Evolutionary conservation across 1,139 yeast species (phyloP).

Genomic region (Diutina pseudorugosa): DNA sequence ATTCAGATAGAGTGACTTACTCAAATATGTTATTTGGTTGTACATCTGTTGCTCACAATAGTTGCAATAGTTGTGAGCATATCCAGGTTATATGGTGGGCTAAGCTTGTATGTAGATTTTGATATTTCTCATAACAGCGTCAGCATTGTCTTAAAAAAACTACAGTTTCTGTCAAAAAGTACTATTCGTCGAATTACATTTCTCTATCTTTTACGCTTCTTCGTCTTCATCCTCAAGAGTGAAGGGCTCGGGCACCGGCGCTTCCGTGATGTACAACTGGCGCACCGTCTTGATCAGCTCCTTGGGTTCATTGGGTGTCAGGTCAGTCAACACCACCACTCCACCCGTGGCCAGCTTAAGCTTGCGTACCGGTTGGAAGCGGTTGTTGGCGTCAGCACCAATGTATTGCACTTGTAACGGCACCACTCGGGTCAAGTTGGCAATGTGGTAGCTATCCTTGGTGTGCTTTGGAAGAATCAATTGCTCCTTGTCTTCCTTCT

Average conservation of each 20-base stretch:
- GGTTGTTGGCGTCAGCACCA: conserved; percentile 58
- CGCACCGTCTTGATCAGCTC: conserved; percentile 76
- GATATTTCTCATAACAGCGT: too few species aligned
- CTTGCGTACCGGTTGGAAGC: conserved; percentile 77
- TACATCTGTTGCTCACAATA: too few species aligned
- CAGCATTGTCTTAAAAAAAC: too few species aligned
- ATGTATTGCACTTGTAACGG: conserved; percentile 27
- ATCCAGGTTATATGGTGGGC: too few species aligned
- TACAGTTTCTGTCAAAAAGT: too few species aligned
- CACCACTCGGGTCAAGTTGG: conserved; percentile 76
- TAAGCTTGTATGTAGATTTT: too few species aligned
- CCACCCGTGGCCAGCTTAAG: conserved; percentile 64
- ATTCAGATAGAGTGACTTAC: too few species aligned
- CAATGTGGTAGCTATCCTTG: conserved; percentile 54
- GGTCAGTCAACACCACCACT: conserved; percentile 67
- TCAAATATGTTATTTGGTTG: too few species aligned
- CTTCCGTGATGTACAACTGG: conserved; percentile 70
- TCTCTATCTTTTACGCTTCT: not conserved
- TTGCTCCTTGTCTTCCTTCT: conserved; percentile 11
- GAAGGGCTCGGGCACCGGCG: conserved; percentile 88
- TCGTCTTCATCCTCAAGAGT: conserved; percentile 40
- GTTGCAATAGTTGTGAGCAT: too few species aligned
- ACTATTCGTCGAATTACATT: conserved; percentile 50
- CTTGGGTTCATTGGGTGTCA: conserved; percentile 50
- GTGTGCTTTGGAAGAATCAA: conserved; percentile 16